phyloP scores from a whole-genome alignment of 176 grass and related monocot genomes.

The Carex cristatella region DNA sequence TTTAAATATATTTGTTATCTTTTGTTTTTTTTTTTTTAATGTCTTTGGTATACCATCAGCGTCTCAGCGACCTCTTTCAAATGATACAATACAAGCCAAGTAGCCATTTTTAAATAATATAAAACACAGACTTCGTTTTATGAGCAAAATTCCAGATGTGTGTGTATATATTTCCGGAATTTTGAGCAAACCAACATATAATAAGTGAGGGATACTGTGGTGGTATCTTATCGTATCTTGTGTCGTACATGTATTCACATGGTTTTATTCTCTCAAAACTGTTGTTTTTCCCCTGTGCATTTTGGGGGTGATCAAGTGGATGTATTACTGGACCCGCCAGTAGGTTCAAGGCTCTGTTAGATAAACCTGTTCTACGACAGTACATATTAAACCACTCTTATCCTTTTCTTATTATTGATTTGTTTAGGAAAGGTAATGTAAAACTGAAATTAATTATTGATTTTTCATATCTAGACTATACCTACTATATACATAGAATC shows the following conservation, averaged over 20 bases:
- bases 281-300: background rate
- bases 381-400: background rate
- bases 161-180: background rate
- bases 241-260: background rate
- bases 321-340: background rate
- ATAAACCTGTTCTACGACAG: background rate
- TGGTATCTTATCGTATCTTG: conserved; percentile 22
- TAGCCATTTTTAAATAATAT: background rate
- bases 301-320: background rate
- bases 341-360: background rate
- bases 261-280: background rate
- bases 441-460: too few relatives aligned
- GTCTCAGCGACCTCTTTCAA: background rate
- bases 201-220: background rate
- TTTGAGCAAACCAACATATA: conserved; percentile 1
- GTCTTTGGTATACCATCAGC: background rate
- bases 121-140: background rate
- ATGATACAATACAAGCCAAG: background rate
- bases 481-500: background rate
- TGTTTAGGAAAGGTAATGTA: background rate
- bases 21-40: background rate
- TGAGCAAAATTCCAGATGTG: background rate
- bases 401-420: too few relatives aligned
- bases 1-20: background rate
- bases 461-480: too few relatives aligned